A percentile compares a stretch with the other conserved stretches of the same genome.
Evolutionary conservation across 31 red algal genomes (phyloP).

Genomic region (Odonthalia washingtoniensis): DNA sequence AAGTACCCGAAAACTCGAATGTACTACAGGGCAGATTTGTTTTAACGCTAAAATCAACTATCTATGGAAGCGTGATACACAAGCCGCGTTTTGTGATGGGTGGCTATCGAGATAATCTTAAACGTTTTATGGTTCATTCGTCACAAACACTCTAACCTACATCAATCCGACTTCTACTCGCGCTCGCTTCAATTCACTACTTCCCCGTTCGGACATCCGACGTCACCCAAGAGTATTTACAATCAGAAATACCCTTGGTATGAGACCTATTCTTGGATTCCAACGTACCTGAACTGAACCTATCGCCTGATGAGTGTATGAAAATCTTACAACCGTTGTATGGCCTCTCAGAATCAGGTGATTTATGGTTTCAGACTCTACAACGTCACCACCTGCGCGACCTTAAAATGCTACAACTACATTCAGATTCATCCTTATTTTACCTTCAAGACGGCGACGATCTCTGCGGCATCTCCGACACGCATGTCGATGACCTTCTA

Average conservation of each 20-base stretch:
- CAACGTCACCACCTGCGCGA: constrained; percentile 25
- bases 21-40: constrained; percentile 43
- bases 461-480: too few relatives aligned
- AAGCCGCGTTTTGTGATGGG: constrained; percentile 51
- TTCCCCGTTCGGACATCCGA: constrained; percentile 46
- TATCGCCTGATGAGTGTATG: too few relatives aligned
- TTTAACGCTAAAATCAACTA: constrained; percentile 49
- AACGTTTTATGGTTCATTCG: constrained; percentile 54
- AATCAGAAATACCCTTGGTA: constrained; percentile 32
- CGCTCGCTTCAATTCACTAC: constrained; percentile 1
- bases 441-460: background rate
- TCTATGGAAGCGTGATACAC: constrained; percentile 21
- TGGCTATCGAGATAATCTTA: constrained; percentile 24
- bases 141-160: constrained; percentile 29
- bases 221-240: constrained; percentile 52
- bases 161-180: constrained; percentile 32
- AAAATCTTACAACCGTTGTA: too few relatives aligned
- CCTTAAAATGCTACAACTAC: constrained; percentile 4
- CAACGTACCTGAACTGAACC: constrained; percentile 39
- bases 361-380: constrained; percentile 39
- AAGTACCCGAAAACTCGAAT: constrained; percentile 42
- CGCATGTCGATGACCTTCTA: constrained; percentile 43
- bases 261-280: constrained; percentile 39
- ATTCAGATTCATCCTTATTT: constrained; percentile 53
- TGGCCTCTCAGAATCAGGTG: too few relatives aligned